These are phyloP conservation scores for Stagonosporopsis cucurbitacearum DNA, from an alignment of 2,329 filamentous ascomycete species.

Conservation along the genomic window DNA sequence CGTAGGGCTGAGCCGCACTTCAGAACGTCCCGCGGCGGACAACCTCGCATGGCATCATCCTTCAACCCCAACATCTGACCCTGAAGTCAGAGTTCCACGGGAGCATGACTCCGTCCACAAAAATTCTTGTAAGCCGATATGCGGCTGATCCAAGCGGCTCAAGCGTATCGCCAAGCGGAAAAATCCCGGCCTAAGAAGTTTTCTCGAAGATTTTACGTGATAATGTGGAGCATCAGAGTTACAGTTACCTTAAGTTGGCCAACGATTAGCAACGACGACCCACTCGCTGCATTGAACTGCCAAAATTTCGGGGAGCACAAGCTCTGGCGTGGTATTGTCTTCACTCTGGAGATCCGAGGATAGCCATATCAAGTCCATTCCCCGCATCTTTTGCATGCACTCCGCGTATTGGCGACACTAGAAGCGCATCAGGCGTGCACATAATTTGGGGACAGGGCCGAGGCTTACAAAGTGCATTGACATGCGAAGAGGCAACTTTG, in stretches of 20 bases:
- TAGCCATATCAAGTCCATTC: conserved; percentile 28
- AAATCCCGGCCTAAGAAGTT: conserved; percentile 29
- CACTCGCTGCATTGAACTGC: conserved; percentile 31
- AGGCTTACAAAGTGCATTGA: conserved; percentile 22
- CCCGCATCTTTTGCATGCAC: conserved; percentile 32
- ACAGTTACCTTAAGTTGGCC: conserved; percentile 27
- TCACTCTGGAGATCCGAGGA: conserved; percentile 22
- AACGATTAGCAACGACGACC: conserved; percentile 40
- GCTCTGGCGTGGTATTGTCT: conserved; percentile 11
- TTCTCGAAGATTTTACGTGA: conserved; percentile 43
- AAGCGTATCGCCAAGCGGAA: conserved; percentile 28
- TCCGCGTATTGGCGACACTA: conserved; percentile 25
- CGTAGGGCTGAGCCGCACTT: conserved; percentile 15
- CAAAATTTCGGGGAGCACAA: conserved; percentile 17
- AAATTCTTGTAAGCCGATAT: conserved; percentile 21
- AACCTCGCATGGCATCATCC: conserved; percentile 2
- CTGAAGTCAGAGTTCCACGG: conserved; percentile 12
- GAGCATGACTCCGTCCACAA: conserved; percentile 12
- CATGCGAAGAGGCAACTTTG: conserved; percentile 24
- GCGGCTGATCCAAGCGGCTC: conserved; percentile 23
- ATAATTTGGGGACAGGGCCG: conserved; percentile 5
- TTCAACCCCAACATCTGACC: conserved; percentile 13
- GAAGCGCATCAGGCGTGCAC: conserved; percentile 12
- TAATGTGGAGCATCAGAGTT: conserved; percentile 36
- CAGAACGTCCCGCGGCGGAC: conserved; percentile 14